phyloP scores from a whole-genome alignment of 2,329 filamentous ascomycete species.

The Fusarium pseudoanthophilum region DNA sequence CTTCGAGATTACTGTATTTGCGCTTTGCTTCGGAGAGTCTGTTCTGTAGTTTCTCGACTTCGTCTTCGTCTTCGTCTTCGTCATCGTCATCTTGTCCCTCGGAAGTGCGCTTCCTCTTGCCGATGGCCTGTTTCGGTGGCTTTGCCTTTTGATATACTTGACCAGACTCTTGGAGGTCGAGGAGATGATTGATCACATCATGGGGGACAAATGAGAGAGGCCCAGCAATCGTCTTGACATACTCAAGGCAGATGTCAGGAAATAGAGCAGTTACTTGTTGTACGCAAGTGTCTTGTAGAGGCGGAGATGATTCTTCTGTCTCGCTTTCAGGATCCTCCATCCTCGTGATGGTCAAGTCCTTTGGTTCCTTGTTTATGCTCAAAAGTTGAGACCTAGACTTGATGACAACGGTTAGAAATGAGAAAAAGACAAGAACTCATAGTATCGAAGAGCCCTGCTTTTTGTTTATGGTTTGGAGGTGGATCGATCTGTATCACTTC shows the following conservation, averaged over 20 bases:
- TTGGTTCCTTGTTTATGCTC: not conserved
- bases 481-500: not conserved
- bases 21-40: slow-evolving; percentile 28
- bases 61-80: slow-evolving; percentile 7
- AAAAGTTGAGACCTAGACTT: not conserved
- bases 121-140: slow-evolving; percentile 25
- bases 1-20: slow-evolving; percentile 14
- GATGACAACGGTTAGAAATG: slow-evolving; percentile 14
- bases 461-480: not conserved
- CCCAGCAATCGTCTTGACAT: slow-evolving; percentile 46
- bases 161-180: slow-evolving; percentile 55
- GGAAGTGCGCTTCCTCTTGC: slow-evolving; percentile 57
- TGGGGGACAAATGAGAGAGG: slow-evolving; percentile 46
- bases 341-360: not conserved
- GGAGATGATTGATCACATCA: slow-evolving; percentile 51
- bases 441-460: not conserved
- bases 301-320: not conserved
- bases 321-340: slow-evolving; percentile 16
- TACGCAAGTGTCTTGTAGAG: slow-evolving; percentile 21
- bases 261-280: slow-evolving; percentile 49
- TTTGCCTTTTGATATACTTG: slow-evolving; percentile 49
- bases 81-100: slow-evolving; percentile 33
- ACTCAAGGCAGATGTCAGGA: slow-evolving; percentile 57
- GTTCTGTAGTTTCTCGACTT: not conserved
- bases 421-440: not conserved